Evolutionary conservation across 116 monocot genomes (phyloP).

Genomic region (Zostera marina): DNA sequence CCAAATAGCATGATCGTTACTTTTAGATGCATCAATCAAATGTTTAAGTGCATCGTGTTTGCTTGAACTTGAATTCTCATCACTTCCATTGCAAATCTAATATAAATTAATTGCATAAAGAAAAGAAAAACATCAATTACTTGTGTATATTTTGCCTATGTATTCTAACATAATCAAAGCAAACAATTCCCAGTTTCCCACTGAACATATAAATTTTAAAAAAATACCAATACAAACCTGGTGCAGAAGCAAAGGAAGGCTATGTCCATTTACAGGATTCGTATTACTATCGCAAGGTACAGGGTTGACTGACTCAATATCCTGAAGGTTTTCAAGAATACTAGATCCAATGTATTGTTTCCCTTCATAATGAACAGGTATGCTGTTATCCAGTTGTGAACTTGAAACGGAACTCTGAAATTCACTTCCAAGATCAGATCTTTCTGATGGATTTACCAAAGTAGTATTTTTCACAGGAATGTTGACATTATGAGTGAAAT

Average conservation of each 20-base stretch:
- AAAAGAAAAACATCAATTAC: neutral
- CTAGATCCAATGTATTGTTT: slow-evolving; percentile 16
- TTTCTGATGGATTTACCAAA: slow-evolving; percentile 29
- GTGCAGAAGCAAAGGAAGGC: slow-evolving; percentile 87
- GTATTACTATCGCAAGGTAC: slow-evolving; percentile 3
- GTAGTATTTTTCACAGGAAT: slow-evolving; percentile 17
- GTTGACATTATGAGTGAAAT: slow-evolving; percentile 14
- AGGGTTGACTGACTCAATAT: slow-evolving; percentile 25
- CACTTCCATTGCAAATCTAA: slow-evolving; percentile 40
- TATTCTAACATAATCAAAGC: neutral
- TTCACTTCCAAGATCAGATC: slow-evolving; percentile 22
- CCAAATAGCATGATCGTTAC: slow-evolving; percentile 77
- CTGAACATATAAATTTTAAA: neutral
- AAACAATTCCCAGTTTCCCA: neutral
- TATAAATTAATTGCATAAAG: slow-evolving; percentile 2
- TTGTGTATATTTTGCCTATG: neutral
- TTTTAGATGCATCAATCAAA: slow-evolving; percentile 49
- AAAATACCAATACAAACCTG: slow-evolving; percentile 20
- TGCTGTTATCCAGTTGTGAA: slow-evolving; percentile 37
- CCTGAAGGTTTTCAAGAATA: slow-evolving; percentile 22
- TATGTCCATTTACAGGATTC: slow-evolving; percentile 31
- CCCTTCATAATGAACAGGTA: slow-evolving; percentile 22
- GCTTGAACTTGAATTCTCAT: slow-evolving; percentile 28
- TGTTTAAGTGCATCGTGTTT: slow-evolving; percentile 62
- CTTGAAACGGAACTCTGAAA: slow-evolving; percentile 27